Evolutionary conservation across 2,329 filamentous ascomycete species (phyloP).

Genomic region (Phialophora chinensis): DNA sequence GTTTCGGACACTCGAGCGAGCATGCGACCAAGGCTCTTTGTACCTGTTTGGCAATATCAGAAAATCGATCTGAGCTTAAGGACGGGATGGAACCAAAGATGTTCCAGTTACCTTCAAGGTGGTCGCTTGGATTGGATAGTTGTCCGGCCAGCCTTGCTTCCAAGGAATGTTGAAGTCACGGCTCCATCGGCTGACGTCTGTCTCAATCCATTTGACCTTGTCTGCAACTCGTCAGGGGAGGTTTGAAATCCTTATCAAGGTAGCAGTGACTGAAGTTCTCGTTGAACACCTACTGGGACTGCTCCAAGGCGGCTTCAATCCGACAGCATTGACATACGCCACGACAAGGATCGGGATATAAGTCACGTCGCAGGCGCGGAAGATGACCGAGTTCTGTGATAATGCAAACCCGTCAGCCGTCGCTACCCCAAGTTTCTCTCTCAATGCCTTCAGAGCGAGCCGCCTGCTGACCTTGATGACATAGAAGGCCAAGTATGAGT

Average conservation of each 20-base stretch:
- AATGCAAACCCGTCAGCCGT: neutral
- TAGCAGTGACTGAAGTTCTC: neutral
- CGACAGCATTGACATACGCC: slow-evolving; percentile 63
- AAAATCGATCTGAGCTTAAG: neutral
- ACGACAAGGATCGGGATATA: slow-evolving; percentile 66
- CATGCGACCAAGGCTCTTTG: slow-evolving; percentile 61
- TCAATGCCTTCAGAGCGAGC: neutral
- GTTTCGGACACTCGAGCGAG: slow-evolving; percentile 48
- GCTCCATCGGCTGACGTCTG: slow-evolving; percentile 62
- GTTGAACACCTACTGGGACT: slow-evolving; percentile 51
- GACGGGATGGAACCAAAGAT: neutral
- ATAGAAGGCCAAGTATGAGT: slow-evolving; percentile 65
- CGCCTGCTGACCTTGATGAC: slow-evolving; percentile 55
- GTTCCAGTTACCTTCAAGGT: slow-evolving; percentile 52
- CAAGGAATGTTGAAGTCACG: slow-evolving; percentile 59
- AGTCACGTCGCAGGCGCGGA: slow-evolving; percentile 61
- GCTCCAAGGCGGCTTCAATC: slow-evolving; percentile 59
- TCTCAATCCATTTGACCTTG: slow-evolving; percentile 63
- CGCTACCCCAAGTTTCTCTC: neutral
- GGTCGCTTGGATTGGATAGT: slow-evolving; percentile 56
- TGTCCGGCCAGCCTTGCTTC: slow-evolving; percentile 60
- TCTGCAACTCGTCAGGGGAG: slow-evolving; percentile 48
- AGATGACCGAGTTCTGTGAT: slow-evolving; percentile 60
- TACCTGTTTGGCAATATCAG: slow-evolving; percentile 43
- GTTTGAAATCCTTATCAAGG: too few species aligned